Conservation (phyloP, 2,329 filamentous ascomycete species). For the Neopestalotiopsis sp. region DNA sequence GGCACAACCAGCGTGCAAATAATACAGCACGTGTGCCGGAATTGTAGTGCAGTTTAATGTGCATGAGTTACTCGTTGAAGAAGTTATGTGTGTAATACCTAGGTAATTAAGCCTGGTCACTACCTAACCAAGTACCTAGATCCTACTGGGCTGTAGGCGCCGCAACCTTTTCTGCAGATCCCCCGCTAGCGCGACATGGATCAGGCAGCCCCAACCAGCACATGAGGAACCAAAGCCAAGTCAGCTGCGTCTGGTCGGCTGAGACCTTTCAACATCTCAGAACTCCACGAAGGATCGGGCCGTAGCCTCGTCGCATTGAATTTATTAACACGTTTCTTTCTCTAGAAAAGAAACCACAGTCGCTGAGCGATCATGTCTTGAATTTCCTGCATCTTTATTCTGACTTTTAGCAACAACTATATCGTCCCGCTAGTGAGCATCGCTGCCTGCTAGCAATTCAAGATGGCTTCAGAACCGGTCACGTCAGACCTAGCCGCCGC, state of each 20-base stretch:
- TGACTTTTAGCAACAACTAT: neutral
- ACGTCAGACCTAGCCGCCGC: constrained; percentile 20
- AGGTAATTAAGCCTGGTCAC: too few species aligned
- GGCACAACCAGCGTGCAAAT: too few species aligned
- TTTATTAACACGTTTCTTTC: neutral
- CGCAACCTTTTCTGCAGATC: neutral
- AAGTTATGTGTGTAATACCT: too few species aligned
- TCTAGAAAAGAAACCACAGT: neutral
- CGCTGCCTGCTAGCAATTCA: neutral
- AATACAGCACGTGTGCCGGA: too few species aligned
- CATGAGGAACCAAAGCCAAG: neutral
- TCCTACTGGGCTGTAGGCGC: neutral
- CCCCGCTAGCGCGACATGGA: neutral
- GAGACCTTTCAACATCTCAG: neutral
- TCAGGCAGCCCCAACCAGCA: neutral
- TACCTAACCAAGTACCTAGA: too few species aligned
- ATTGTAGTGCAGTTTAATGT: too few species aligned
- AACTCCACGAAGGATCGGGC: neutral
- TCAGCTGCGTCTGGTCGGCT: neutral
- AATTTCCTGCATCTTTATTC: neutral
- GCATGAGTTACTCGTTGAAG: too few species aligned
- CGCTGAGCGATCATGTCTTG: neutral
- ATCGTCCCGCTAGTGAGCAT: neutral
- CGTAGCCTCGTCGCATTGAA: neutral
- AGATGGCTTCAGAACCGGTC: constrained; percentile 7